phyloP scores from a whole-genome alignment of 345 rosid genomes.

The Carallia pectinifolia region DNA sequence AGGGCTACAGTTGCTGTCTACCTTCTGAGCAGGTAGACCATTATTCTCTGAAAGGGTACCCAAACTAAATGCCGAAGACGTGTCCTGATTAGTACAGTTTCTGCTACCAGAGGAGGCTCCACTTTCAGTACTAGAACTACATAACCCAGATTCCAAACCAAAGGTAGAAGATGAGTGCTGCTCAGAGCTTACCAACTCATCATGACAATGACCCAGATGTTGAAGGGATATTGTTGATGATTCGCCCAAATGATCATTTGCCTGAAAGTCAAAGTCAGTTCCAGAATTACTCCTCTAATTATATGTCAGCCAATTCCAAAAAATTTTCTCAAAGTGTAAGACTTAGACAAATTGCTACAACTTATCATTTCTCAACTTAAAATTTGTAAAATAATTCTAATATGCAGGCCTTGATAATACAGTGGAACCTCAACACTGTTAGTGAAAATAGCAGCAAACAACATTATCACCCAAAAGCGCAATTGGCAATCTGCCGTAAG shows the following conservation, averaged over 20 bases:
- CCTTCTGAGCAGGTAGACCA: neutral
- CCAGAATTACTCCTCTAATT: neutral
- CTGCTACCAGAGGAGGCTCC: conserved; percentile 9
- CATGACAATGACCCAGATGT: neutral
- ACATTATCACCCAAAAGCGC: neutral
- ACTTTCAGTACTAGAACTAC: conserved; percentile 6
- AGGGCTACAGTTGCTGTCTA: neutral
- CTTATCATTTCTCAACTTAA: no score
- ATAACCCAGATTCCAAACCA: neutral
- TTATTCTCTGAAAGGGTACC: neutral
- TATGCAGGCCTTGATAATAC: no score
- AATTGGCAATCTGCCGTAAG: neutral
- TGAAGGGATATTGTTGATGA: neutral
- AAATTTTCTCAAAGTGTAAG: neutral
- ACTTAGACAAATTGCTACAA: no score
- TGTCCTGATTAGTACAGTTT: neutral
- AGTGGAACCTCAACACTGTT: neutral
- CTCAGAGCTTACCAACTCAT: conserved; percentile 5
- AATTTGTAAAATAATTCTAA: no score
- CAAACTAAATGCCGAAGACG: neutral
- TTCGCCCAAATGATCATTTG: conserved; percentile 10
- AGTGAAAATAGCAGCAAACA: neutral
- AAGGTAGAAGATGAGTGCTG: conserved; percentile 6
- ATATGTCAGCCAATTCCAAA: neutral
- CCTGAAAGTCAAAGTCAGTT: conserved; percentile 7